Percentiles rank a stretch among this genome's conserved stretches.
Conservation (phyloP, 108 stramenopile species). For the Bacterosira constricta region DNA sequence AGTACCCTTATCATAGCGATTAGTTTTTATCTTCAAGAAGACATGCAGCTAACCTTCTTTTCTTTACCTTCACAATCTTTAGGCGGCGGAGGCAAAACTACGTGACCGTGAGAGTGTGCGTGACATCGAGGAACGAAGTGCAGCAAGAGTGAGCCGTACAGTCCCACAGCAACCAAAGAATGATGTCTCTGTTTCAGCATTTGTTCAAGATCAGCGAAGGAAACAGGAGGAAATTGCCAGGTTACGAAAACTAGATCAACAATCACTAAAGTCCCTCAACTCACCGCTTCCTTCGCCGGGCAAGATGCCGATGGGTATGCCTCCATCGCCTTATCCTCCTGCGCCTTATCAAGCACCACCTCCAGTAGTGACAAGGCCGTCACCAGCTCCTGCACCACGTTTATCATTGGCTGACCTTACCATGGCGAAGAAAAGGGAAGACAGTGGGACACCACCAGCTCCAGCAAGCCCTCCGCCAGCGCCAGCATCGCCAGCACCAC, state of each 20-base stretch:
- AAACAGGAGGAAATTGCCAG: conserved; percentile 50
- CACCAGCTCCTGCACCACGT: conserved; percentile 1
- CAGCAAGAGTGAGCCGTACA: conserved; percentile 39
- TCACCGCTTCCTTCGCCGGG: conserved; percentile 38
- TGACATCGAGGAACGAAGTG: conserved; percentile 43
- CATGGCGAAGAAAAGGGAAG: conserved; percentile 8
- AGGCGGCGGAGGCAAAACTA: conserved; percentile 41
- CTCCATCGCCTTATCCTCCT: background rate
- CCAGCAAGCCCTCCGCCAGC: background rate
- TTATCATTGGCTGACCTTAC: conserved; percentile 9
- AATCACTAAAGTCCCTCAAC: conserved; percentile 44
- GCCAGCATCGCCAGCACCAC: conserved; percentile 1
- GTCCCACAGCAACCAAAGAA: conserved; percentile 34
- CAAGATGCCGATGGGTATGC: conserved; percentile 8
- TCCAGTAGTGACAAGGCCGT: background rate
- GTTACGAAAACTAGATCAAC: conserved; percentile 24
- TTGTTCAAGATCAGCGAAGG: conserved; percentile 44
- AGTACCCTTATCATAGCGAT: conserved; percentile 1
- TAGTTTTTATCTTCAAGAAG: background rate
- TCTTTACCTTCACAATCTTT: background rate
- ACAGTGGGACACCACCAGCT: background rate
- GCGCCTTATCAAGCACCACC: conserved; percentile 14
- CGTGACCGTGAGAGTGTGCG: conserved; percentile 37
- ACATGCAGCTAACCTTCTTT: background rate
- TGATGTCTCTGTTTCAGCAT: conserved; percentile 41